These are phyloP conservation scores for Hortiboletus flavorubellus DNA, from an alignment of 768 basidiomycete genomes.

Conservation along the genomic window DNA sequence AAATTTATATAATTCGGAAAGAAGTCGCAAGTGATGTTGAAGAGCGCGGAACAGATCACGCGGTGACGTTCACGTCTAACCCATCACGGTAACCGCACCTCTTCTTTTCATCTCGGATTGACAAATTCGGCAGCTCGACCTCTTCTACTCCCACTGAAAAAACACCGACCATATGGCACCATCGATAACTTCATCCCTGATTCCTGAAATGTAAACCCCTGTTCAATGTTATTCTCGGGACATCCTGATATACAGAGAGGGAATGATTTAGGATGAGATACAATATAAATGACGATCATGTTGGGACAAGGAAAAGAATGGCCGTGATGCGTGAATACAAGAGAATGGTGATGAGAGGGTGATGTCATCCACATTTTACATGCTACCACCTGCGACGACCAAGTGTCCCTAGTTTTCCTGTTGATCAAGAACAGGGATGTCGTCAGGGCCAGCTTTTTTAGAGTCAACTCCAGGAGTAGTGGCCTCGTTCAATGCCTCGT, in stretches of 20 bases:
- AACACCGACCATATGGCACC: too few species aligned
- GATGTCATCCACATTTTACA: not conserved
- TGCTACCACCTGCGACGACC: not conserved
- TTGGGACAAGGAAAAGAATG: not conserved
- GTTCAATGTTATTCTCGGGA: constrained; percentile 4
- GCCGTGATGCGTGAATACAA: constrained; percentile 2
- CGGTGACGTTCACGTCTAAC: not conserved
- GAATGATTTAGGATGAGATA: constrained; percentile 10
- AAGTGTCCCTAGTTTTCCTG: constrained; percentile 1
- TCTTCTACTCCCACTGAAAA: too few species aligned
- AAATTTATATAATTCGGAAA: not conserved
- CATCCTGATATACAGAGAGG: constrained; percentile 16
- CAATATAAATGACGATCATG: constrained; percentile 9
- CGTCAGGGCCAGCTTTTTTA: constrained; percentile 1
- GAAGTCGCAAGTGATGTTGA: not conserved
- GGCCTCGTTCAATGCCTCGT: constrained; percentile 3
- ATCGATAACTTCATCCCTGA: not conserved
- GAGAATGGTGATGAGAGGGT: not conserved
- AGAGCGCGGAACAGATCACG: not conserved
- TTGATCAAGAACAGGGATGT: not conserved
- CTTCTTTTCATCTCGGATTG: too few species aligned
- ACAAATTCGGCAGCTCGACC: too few species aligned
- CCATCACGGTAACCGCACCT: not conserved
- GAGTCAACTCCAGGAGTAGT: constrained; percentile 1
- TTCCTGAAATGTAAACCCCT: not conserved